Evolutionary conservation across 805 yeast genomes (phyloP).

Genomic region (Candida tammaniensis): DNA sequence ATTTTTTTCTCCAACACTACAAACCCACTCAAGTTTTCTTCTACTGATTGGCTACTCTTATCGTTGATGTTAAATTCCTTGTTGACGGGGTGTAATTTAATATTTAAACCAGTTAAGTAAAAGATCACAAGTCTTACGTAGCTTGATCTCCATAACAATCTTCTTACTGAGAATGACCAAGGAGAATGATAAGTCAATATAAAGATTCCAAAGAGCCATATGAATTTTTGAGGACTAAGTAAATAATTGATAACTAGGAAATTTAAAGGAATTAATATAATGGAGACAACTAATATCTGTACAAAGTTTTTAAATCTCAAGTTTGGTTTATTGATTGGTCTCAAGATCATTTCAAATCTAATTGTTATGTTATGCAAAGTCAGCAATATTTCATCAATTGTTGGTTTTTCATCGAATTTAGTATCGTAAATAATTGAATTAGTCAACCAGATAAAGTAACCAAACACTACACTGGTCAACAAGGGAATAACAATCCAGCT

Average conservation of each 20-base stretch:
- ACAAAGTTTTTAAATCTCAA: conserved; percentile 24
- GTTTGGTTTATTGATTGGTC: conserved; percentile 33
- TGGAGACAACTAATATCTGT: conserved; percentile 27
- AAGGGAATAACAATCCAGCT: conserved; percentile 39
- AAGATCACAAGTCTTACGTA: conserved; percentile 36
- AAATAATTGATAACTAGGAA: conserved; percentile 30
- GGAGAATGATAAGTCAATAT: conserved; percentile 46
- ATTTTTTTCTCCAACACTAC: conserved; percentile 36
- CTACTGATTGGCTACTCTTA: conserved; percentile 14
- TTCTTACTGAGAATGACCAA: conserved; percentile 43
- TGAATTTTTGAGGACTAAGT: conserved; percentile 29
- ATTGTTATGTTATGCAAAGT: conserved; percentile 45
- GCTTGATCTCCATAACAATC: conserved; percentile 50
- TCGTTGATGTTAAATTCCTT: not conserved
- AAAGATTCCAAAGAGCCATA: conserved; percentile 37
- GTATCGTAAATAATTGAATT: conserved; percentile 42
- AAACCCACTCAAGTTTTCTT: conserved; percentile 27
- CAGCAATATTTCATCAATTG: conserved; percentile 50
- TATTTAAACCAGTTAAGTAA: conserved; percentile 41
- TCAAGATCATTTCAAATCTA: conserved; percentile 38
- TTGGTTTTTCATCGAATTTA: conserved; percentile 44
- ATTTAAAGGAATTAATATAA: conserved; percentile 44
- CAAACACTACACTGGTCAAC: conserved; percentile 30
- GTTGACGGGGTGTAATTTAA: conserved; percentile 4
- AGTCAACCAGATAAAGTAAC: conserved; percentile 45